These are phyloP conservation scores for Porcisia hertigi DNA, from an alignment of 208 protist species.

Conservation along the genomic window DNA sequence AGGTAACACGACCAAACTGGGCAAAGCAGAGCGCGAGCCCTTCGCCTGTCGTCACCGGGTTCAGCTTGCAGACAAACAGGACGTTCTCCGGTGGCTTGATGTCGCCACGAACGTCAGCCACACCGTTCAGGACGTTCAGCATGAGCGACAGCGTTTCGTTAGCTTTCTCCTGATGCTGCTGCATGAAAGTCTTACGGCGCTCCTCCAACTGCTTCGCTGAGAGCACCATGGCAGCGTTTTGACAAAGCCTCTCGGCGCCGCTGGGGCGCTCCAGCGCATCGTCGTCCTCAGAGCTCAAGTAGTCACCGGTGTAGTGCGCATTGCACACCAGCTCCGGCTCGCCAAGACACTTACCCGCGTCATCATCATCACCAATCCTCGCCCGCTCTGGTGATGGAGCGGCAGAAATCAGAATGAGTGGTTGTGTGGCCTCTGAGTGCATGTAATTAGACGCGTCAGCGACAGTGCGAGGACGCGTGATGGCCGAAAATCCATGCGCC, in stretches of 20 bases:
- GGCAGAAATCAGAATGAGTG: conserved; percentile 6
- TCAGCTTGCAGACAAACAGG: conserved; percentile 99
- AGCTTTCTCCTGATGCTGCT: conserved; percentile 61
- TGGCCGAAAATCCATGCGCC: not conserved
- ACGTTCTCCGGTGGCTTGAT: conserved; percentile 97
- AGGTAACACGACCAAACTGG: conserved; percentile 94
- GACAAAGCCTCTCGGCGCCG: not conserved
- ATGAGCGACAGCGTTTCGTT: conserved; percentile 84
- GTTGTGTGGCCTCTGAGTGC: not conserved
- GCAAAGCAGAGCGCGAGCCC: conserved; percentile 97
- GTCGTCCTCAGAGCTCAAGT: conserved; percentile 78
- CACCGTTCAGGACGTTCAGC: conserved; percentile 96
- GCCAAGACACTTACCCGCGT: not conserved
- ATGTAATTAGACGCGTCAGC: conserved; percentile 16
- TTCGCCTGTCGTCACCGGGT: conserved; percentile 94
- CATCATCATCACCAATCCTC: not conserved
- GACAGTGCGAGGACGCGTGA: conserved; percentile 4
- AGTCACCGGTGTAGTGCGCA: conserved; percentile 62
- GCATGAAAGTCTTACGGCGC: conserved; percentile 20
- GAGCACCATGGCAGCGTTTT: not conserved
- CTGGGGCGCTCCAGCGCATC: conserved; percentile 13
- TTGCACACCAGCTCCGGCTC: conserved; percentile 53
- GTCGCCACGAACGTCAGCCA: conserved; percentile 91
- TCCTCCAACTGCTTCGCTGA: conserved; percentile 29
- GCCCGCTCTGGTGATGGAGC: not conserved